Percentiles rank a stretch among this genome's conserved stretches.
Evolutionary conservation across 257 asterid species (phyloP).

Genomic region (Petunia axillaris): DNA sequence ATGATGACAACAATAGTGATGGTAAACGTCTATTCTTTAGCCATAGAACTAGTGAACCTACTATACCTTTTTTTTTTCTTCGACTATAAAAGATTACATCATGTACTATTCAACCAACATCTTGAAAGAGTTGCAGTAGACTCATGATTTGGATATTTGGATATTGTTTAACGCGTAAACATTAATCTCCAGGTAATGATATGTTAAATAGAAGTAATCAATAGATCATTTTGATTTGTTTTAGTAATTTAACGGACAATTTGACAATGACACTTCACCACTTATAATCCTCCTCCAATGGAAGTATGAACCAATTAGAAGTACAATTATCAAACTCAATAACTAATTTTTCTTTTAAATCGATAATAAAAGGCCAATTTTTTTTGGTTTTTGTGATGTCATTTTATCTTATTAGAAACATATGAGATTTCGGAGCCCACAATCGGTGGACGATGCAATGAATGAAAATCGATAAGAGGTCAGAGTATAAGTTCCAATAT

Average conservation of each 20-base stretch:
- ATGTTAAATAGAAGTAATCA: background rate
- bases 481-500: no score
- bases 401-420: background rate
- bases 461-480: no score
- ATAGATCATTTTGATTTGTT: background rate
- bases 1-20: background rate
- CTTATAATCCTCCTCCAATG: background rate
- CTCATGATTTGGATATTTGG: background rate
- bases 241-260: background rate
- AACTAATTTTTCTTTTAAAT: background rate
- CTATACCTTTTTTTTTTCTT: background rate
- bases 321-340: background rate
- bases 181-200: background rate
- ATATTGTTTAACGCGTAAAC: background rate
- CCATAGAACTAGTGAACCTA: background rate
- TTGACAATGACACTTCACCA: slow-evolving; percentile 14
- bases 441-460: no score
- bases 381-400: no score
- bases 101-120: background rate
- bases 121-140: background rate
- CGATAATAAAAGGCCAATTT: background rate
- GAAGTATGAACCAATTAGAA: background rate
- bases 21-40: background rate
- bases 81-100: background rate
- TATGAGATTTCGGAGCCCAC: background rate